phyloP scores from a whole-genome alignment of 306 rosid species.

The Gynostemma pentaphyllum region DNA sequence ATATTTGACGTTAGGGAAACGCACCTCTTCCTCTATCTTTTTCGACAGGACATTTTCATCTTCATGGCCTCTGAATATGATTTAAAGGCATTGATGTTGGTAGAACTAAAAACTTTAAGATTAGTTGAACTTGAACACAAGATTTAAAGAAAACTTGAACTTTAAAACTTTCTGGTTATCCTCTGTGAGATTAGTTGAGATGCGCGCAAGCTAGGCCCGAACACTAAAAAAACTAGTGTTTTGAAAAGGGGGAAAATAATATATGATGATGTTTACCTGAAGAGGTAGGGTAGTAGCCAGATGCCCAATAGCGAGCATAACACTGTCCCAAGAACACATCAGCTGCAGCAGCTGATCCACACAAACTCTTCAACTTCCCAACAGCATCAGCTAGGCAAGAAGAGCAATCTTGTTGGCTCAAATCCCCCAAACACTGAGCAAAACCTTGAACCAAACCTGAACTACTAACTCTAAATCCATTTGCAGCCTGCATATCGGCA shows the following conservation, averaged over 20 bases:
- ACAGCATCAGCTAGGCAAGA: conserved; percentile 62
- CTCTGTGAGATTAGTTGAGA: too few species aligned
- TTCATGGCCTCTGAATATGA: too few species aligned
- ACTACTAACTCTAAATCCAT: conserved; percentile 64
- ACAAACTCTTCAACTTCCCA: conserved; percentile 61
- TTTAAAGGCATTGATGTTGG: too few species aligned
- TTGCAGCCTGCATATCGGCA: conserved; percentile 39
- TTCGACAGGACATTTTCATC: too few species aligned
- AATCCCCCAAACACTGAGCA: conserved; percentile 71
- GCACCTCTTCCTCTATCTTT: too few species aligned
- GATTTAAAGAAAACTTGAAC: too few species aligned
- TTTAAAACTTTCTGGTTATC: too few species aligned
- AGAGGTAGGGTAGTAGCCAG: conserved; percentile 60
- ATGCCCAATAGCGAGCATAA: conserved; percentile 83
- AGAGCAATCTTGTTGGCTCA: conserved; percentile 52
- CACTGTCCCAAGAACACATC: conserved; percentile 85
- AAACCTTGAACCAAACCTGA: conserved; percentile 68
- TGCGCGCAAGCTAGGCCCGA: too few species aligned
- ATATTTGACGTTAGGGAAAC: too few species aligned
- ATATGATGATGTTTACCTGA: conserved; percentile 30
- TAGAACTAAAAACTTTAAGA: too few species aligned
- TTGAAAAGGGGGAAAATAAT: neutral
- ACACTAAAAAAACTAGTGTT: too few species aligned
- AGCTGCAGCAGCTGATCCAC: conserved; percentile 88
- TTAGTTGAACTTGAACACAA: too few species aligned